A percentile compares a stretch with the other conserved stretches of the same genome.
phyloP scores from a whole-genome alignment of 805 yeast genomes.

The Lipomyces lipofer region DNA sequence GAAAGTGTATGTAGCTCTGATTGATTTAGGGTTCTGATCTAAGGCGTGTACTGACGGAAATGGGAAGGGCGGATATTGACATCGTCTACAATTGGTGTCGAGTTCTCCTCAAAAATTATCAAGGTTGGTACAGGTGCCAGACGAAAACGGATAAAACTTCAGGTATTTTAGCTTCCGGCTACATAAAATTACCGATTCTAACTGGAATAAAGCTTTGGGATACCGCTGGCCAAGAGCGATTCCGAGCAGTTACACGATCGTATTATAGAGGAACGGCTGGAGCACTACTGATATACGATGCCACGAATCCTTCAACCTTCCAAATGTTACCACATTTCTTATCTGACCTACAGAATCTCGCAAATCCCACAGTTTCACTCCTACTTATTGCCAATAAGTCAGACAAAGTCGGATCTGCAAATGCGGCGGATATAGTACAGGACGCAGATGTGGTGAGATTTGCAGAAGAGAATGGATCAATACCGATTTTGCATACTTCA shows the following conservation, averaged over 20 bases:
- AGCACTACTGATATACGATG: constrained; percentile 86
- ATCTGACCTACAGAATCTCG: constrained; percentile 84
- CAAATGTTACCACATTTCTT: constrained; percentile 86
- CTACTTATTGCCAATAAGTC: constrained; percentile 90
- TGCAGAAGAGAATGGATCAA: constrained; percentile 38
- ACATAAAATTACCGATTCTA: constrained; percentile 42
- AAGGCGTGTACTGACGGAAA: background rate
- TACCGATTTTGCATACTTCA: constrained; percentile 45
- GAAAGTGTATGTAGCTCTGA: constrained; percentile 36
- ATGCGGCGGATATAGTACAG: constrained; percentile 40
- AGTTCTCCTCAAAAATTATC: constrained; percentile 43
- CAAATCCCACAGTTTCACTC: constrained; percentile 87
- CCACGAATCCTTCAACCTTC: constrained; percentile 79
- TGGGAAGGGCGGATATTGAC: constrained; percentile 38
- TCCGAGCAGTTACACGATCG: constrained; percentile 90
- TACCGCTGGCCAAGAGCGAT: constrained; percentile 96
- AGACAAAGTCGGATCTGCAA: constrained; percentile 54
- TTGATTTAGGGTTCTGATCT: background rate
- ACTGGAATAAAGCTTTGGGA: constrained; percentile 79
- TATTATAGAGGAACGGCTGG: constrained; percentile 96
- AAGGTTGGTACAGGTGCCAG: constrained; percentile 38
- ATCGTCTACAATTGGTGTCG: constrained; percentile 45
- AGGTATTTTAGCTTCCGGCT: constrained; percentile 36
- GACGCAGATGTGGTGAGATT: constrained; percentile 43
- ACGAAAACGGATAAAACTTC: constrained; percentile 34